phyloP scores from a whole-genome alignment of 2,329 filamentous ascomycete species.

The Aspergillus tamarii region DNA sequence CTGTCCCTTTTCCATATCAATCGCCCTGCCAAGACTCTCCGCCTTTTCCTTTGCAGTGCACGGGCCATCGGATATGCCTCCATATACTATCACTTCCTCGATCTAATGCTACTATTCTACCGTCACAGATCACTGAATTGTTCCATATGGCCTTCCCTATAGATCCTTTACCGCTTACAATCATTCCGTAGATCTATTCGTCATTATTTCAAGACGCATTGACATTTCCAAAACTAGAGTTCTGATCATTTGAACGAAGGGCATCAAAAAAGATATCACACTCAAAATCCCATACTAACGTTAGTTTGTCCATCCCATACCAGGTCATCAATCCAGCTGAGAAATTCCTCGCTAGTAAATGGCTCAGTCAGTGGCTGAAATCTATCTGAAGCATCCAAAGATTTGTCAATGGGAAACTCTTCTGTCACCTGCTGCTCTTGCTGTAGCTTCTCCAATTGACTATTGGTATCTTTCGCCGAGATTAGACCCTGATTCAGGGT shows the following conservation, averaged over 20 bases:
- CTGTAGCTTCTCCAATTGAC: not conserved
- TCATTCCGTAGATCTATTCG: not conserved
- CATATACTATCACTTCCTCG: too few species aligned
- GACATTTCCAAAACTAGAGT: not conserved
- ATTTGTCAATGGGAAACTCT: not conserved
- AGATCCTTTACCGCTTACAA: not conserved
- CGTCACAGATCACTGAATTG: not conserved
- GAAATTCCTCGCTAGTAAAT: slow-evolving; percentile 4
- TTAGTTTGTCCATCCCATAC: slow-evolving; percentile 1
- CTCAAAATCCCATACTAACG: not conserved
- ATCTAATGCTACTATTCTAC: not conserved
- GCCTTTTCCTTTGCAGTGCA: slow-evolving; percentile 31
- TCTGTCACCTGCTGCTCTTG: not conserved
- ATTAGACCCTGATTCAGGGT: not conserved
- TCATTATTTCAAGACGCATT: not conserved
- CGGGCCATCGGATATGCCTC: slow-evolving; percentile 29
- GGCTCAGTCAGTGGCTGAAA: not conserved
- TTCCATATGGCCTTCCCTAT: not conserved
- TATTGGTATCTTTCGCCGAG: not conserved
- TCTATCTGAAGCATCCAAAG: not conserved
- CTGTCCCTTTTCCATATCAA: slow-evolving; percentile 20
- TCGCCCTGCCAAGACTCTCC: slow-evolving; percentile 27
- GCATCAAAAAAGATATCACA: not conserved
- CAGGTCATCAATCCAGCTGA: slow-evolving; percentile 4
- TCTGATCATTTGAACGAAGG: not conserved